Base-by-base conservation (phyloP, 1,284 basidiomycete species). In the Lignosus rhinocerotis region DNA sequence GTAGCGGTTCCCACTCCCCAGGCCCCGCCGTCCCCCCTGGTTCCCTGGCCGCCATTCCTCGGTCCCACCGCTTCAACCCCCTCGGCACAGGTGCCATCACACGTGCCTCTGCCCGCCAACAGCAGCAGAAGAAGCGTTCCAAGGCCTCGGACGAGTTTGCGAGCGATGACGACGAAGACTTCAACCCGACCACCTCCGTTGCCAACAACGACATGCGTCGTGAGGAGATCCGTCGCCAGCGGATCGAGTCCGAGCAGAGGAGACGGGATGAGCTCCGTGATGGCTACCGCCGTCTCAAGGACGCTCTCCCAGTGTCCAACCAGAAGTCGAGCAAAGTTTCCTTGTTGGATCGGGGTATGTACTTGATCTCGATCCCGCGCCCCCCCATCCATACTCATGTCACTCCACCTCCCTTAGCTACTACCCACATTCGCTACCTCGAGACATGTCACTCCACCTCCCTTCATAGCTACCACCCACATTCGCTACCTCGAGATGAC, bases 271-370 rank as follows among this genome's bases (percentile, higher is more conserved):
- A 94, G 75, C 87, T 94, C 67, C 80, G 91, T 56, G 90, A 93
- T 60, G 92, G 92, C 58, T 95, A 94, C 76, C 83, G 87, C 68
- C 82, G 88, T 57, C 86, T 95, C 74, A 92, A 92, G 81, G 88
- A 91, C 65, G 87, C 86, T 53, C 85, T 95, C 61, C 93, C 93
- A 25, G 78, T 86, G 55, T 90, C 88, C 49, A 92, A 91, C 78
- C 92, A 94, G 81, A 91, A 93, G 79, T 86, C 87, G 16, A 92
- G 88, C 82, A 94, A 95, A 78, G 88, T 92, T 53, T 89, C 85
- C 60, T 78, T 94, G 58, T 83, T 95, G 67, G 92, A 94, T 70
- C 86, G 92, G 68, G 87, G 87, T 88, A 70, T 57, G 85, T 80
- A 11, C 14, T 14, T 36, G 34, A 19, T 38, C 41, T 53, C 55